Evolutionary conservation across 2,329 filamentous ascomycete species (phyloP).

Genomic region (Clonostachys sp.): DNA sequence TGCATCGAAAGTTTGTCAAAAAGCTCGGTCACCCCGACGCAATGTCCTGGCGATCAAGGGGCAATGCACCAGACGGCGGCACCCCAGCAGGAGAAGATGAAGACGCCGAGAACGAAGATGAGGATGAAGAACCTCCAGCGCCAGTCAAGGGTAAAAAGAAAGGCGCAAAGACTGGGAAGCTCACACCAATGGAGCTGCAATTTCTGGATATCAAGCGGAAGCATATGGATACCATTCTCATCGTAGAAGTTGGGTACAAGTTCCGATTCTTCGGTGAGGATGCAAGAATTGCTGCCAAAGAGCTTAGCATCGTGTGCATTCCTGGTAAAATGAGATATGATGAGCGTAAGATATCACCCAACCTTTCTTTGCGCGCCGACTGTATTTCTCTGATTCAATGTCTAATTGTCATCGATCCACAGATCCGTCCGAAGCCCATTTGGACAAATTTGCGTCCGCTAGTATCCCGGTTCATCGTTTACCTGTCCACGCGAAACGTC

Average conservation of each 20-base stretch:
- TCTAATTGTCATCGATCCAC: constrained; percentile 1
- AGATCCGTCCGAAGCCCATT: constrained; percentile 86
- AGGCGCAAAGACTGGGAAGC: constrained; percentile 64
- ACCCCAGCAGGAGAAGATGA: constrained; percentile 46
- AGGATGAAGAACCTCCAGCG: constrained; percentile 44
- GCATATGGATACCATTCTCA: constrained; percentile 82
- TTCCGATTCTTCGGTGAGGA: constrained; percentile 97
- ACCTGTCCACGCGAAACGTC: constrained; percentile 87
- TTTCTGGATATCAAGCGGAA: constrained; percentile 91
- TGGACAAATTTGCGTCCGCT: constrained; percentile 88
- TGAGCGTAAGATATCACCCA: constrained; percentile 54
- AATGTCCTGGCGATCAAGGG: constrained; percentile 57
- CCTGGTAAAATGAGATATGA: constrained; percentile 93
- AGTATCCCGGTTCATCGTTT: constrained; percentile 91
- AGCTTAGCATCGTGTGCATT: constrained; percentile 92
- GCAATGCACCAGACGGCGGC: constrained; percentile 36
- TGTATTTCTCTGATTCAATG: background rate
- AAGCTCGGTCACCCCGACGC: constrained; percentile 86
- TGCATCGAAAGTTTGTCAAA: constrained; percentile 84
- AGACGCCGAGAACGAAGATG: constrained; percentile 51
- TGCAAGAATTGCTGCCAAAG: constrained; percentile 81
- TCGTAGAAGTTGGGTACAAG: constrained; percentile 97
- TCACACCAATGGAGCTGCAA: constrained; percentile 93
- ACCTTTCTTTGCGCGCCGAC: background rate
- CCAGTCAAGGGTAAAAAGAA: constrained; percentile 61